Evolutionary conservation across 805 yeast genomes (phyloP), one percentile per base, ranked within the genome.

Genomic region (Kuraishia molischiana): DNA sequence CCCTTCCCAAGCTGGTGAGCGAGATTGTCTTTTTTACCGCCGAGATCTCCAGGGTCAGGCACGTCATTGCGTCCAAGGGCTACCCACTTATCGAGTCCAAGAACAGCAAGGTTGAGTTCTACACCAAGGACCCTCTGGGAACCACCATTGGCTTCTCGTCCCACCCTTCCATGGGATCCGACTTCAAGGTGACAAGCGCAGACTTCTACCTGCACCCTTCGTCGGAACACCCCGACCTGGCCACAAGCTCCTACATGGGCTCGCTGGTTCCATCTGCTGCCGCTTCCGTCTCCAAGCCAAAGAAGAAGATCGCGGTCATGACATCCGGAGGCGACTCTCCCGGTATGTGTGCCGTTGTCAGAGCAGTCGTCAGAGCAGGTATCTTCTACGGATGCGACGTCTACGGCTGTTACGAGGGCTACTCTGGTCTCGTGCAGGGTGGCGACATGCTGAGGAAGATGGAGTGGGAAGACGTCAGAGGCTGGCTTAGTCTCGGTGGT

Each of bases 241-340:
- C 22, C 10, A 14, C 13, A 4, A 15, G 10, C 8, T 22, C 26
- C 26, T 8, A 8, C 10, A 8, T 20, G 4, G 36, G 22, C 13
- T 18, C 31, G 10, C 13, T 14, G 5, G 5, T 22, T 31, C 34
- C 21, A 15, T 31, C 34, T 13, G 26, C 5, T 8, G 11, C 24
- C 19, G 5, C 24, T 13, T 3, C 21, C 8, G 36, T 31, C 18
- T 8, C 14, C 14, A 4, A 19, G 5, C 6, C 18, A 13, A 15
- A 19, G 29, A 61, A 69, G 58, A 66, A 78, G 56, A 77, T 80
- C 41, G 89, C 79, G 1, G 83, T 80, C 13, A 79, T 80, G 85
- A 80, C 87, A 1, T 78, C 85, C 1, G 89, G 89, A 41, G 89
- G 89, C 48, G 89, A 80, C 52, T 79, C 86, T 21, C 89, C 83